Percentiles rank a stretch among this genome's conserved stretches.
phyloP scores from a whole-genome alignment of 129 eudicot genomes.

The Rutidosis leptorrhynchoides region DNA sequence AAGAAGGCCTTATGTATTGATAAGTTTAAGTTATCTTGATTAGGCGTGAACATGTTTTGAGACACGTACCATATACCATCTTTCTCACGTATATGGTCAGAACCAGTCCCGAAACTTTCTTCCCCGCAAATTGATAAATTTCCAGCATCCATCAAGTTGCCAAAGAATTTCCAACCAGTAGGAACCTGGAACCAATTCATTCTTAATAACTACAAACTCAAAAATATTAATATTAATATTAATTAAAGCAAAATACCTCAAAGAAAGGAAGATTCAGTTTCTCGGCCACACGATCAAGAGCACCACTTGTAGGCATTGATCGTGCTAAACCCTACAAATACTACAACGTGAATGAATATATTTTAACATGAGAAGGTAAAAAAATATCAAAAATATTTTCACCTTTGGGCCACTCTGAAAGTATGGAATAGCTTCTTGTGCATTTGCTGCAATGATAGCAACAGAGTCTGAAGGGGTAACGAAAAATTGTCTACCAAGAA shows the following conservation, averaged over 20 bases:
- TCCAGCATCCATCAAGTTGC: slow-evolving; percentile 98
- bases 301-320: slow-evolving; percentile 99
- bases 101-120: slow-evolving; percentile 99
- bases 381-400: neutral
- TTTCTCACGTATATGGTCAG: slow-evolving; percentile 99
- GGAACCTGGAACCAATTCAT: slow-evolving; percentile 65
- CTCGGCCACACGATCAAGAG: slow-evolving; percentile 94
- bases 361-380: neutral
- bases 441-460: slow-evolving; percentile 96
- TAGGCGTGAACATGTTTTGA: neutral
- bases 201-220: slow-evolving; percentile 7
- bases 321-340: slow-evolving; percentile 90
- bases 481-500: slow-evolving; percentile 81
- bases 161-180: slow-evolving; percentile 99
- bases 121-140: slow-evolving; percentile 95
- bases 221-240: neutral
- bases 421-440: slow-evolving; percentile 91
- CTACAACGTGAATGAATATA: slow-evolving; percentile 3
- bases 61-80: slow-evolving; percentile 87
- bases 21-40: neutral
- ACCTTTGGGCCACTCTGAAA: slow-evolving; percentile 86
- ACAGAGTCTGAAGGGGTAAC: slow-evolving; percentile 99
- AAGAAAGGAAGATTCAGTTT: slow-evolving; percentile 79
- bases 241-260: slow-evolving; percentile 48
- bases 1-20: slow-evolving; percentile 1